Conservation (phyloP, 2,329 filamentous ascomycete genomes). For the Aspergillus hortae region DNA sequence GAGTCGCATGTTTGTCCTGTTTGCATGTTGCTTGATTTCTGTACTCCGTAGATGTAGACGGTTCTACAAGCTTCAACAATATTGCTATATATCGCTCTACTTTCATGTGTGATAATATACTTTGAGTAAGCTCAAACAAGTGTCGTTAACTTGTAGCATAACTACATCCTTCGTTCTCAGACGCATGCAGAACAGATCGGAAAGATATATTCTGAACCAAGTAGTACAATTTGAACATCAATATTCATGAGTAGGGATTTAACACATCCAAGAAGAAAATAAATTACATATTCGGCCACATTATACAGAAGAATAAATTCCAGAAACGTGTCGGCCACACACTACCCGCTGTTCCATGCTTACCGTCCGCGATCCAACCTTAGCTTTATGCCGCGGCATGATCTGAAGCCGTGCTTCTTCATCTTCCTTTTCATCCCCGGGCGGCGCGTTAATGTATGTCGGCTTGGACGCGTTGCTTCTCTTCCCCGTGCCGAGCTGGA, state of each 20-base stretch:
- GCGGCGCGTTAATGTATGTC: conserved; percentile 73
- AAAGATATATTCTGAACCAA: no score
- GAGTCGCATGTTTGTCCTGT: conserved; percentile 7
- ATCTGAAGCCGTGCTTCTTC: conserved; percentile 73
- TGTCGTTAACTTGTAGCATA: no score
- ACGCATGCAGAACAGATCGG: no score
- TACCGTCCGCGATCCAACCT: conserved; percentile 65
- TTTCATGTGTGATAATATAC: no score
- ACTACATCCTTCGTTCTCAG: no score
- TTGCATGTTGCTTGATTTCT: not conserved
- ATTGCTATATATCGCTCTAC: not conserved
- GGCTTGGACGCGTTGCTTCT: conserved; percentile 75
- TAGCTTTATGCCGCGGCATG: conserved; percentile 70
- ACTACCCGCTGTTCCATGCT: conserved; percentile 82
- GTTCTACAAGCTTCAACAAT: not conserved
- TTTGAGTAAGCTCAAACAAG: no score
- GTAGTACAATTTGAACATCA: no score
- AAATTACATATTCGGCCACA: not conserved
- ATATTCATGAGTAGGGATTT: no score
- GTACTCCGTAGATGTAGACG: no score
- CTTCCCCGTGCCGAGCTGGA: conserved; percentile 88
- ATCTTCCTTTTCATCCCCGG: conserved; percentile 56
- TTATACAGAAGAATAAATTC: conserved; percentile 69
- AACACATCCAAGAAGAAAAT: not conserved
- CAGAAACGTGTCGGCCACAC: conserved; percentile 78